phyloP scores from a whole-genome alignment of 495 filamentous ascomycete species.

The Letharia lupina region DNA sequence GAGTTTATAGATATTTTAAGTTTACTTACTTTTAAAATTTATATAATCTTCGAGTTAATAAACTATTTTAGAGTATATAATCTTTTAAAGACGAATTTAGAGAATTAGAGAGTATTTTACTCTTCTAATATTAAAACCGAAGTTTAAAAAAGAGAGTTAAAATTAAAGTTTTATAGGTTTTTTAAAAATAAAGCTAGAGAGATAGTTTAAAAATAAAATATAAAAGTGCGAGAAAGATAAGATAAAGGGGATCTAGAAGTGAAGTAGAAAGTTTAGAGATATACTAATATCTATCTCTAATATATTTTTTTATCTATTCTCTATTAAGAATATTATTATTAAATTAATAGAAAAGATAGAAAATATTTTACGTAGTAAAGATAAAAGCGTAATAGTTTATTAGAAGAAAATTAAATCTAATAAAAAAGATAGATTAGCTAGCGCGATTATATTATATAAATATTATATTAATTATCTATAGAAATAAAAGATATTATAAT shows the following conservation, averaged over 20 bases:
- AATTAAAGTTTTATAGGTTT: background rate
- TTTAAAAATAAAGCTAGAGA: background rate
- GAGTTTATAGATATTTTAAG: background rate
- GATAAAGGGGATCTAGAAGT: background rate
- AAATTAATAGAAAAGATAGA: background rate
- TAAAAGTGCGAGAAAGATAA: background rate
- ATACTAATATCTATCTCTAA: background rate
- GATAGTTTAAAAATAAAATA: background rate
- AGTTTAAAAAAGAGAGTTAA: background rate
- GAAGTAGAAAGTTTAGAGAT: background rate
- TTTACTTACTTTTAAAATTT: background rate
- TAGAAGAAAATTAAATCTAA: constrained; percentile 21
- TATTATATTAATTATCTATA: constrained; percentile 21
- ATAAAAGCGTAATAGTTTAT: constrained; percentile 20
- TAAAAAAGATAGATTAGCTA: constrained; percentile 21
- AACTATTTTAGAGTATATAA: background rate
- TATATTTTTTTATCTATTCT: background rate
- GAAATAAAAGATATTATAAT: constrained; percentile 22
- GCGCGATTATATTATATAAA: constrained; percentile 19
- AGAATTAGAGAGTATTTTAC: background rate
- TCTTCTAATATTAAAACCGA: background rate
- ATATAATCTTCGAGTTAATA: background rate
- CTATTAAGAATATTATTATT: background rate
- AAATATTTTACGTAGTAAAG: constrained; percentile 12
- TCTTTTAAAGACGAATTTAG: background rate